A percentile compares a stretch with the other conserved stretches of the same genome.
Conservation (phyloP, 1,139 yeast species). For the Pichia sp. region DNA sequence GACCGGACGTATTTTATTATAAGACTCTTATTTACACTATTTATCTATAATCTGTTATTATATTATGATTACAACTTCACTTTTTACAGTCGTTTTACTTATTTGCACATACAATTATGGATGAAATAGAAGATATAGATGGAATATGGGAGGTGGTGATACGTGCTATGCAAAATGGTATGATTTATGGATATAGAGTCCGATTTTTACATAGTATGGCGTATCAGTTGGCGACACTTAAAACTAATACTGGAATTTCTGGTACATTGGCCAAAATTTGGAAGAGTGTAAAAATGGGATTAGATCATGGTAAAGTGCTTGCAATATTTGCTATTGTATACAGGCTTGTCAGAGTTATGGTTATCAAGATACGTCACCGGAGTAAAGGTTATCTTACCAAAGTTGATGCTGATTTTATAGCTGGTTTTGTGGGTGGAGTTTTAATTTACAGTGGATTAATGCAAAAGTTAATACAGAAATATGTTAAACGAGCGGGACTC, state of each 20-base stretch:
- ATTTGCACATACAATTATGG: no score
- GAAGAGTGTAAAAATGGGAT: slow-evolving; percentile 41
- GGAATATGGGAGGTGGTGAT: slow-evolving; percentile 1
- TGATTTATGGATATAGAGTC: slow-evolving; percentile 63
- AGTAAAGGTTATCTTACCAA: neutral
- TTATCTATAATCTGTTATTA: no score
- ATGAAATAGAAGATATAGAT: no score
- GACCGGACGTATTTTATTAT: no score
- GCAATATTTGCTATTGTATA: slow-evolving; percentile 63
- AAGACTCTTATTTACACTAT: no score
- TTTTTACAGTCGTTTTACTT: no score
- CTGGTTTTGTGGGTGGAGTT: slow-evolving; percentile 63
- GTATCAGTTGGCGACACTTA: slow-evolving; percentile 41
- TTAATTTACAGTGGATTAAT: slow-evolving; percentile 54
- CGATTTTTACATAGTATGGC: slow-evolving; percentile 67
- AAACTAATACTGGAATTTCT: slow-evolving; percentile 35
- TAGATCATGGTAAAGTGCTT: slow-evolving; percentile 59
- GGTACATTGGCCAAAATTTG: slow-evolving; percentile 43
- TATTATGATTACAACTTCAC: no score
- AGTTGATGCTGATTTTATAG: slow-evolving; percentile 37
- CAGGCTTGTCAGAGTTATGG: slow-evolving; percentile 32
- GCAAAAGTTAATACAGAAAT: slow-evolving; percentile 9
- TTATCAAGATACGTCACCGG: slow-evolving; percentile 4
- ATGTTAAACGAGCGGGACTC: neutral
- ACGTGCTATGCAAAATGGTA: slow-evolving; percentile 25